phyloP scores from a whole-genome alignment of 495 filamentous ascomycete genomes.

The Immersiella caudata region DNA sequence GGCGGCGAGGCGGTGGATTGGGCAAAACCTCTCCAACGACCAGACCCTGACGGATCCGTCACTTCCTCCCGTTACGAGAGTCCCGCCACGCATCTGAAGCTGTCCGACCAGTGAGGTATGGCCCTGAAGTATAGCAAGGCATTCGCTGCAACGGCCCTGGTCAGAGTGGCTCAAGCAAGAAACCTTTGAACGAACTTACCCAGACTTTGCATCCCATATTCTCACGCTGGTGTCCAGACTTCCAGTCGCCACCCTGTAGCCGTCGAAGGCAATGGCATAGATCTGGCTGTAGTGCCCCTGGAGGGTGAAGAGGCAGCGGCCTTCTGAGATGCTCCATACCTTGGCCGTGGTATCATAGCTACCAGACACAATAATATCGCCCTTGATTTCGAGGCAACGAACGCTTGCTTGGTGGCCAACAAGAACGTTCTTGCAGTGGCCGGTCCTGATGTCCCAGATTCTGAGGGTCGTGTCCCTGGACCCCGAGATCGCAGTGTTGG shows the following conservation, averaged over 20 bases:
- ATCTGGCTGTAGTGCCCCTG: slow-evolving; percentile 99
- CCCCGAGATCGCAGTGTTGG: slow-evolving; percentile 90
- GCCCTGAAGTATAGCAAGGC: slow-evolving; percentile 90
- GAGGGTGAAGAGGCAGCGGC: slow-evolving; percentile 83
- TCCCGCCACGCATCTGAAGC: slow-evolving; percentile 90
- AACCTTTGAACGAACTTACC: slow-evolving; percentile 54
- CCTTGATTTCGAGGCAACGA: slow-evolving; percentile 91
- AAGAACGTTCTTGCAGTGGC: slow-evolving; percentile 86
- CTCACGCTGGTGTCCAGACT: slow-evolving; percentile 95
- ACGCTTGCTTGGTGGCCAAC: slow-evolving; percentile 97
- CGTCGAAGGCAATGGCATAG: slow-evolving; percentile 97
- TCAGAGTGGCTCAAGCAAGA: background rate
- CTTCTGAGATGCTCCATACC: slow-evolving; percentile 96
- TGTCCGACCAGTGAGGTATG: slow-evolving; percentile 98
- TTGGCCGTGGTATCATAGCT: slow-evolving; percentile 97
- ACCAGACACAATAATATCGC: slow-evolving; percentile 91
- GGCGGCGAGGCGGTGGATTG: slow-evolving; percentile 93
- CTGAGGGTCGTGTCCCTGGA: slow-evolving; percentile 92
- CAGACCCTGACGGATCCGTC: slow-evolving; percentile 95
- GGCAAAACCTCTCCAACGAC: slow-evolving; percentile 83
- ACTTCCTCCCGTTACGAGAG: slow-evolving; percentile 92
- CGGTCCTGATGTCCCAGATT: slow-evolving; percentile 90
- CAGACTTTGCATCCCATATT: slow-evolving; percentile 92
- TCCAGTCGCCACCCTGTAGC: slow-evolving; percentile 88
- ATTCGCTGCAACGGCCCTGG: slow-evolving; percentile 56